phyloP scores from a whole-genome alignment of 108 stramenopile genomes.

The Fragilaria radians region DNA sequence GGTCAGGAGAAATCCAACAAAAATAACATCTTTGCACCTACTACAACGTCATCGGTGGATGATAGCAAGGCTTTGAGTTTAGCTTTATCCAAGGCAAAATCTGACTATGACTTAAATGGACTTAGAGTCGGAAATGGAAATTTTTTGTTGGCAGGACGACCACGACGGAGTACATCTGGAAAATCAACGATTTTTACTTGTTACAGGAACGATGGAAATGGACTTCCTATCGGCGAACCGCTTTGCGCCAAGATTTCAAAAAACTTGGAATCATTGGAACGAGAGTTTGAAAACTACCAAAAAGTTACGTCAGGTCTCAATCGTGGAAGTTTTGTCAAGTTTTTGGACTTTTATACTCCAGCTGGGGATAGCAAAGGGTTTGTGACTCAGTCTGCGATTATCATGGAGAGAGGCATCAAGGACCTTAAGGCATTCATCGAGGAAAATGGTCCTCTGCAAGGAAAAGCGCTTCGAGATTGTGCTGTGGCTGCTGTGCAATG shows the following conservation, averaged over 20 bases:
- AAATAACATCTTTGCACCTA: background rate
- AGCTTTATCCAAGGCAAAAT: conserved; percentile 24
- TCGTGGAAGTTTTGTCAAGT: conserved; percentile 35
- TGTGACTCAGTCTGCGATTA: conserved; percentile 27
- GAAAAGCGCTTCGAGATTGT: conserved; percentile 42
- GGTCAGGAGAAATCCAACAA: background rate
- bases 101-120: conserved; percentile 33
- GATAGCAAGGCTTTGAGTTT: conserved; percentile 23
- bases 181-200: conserved; percentile 43
- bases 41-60: conserved; percentile 8
- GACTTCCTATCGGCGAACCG: conserved; percentile 31
- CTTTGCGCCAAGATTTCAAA: conserved; percentile 38
- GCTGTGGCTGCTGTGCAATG: conserved; percentile 39
- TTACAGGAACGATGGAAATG: conserved; percentile 37
- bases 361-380: conserved; percentile 26
- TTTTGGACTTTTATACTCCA: conserved; percentile 22
- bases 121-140: conserved; percentile 48
- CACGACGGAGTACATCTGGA: conserved; percentile 54
- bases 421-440: conserved; percentile 46
- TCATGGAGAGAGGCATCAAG: conserved; percentile 46
- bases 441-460: conserved; percentile 30
- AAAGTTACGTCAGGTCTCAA: conserved; percentile 32
- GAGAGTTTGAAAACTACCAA: conserved; percentile 32
- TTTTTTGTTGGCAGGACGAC: conserved; percentile 42
- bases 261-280: conserved; percentile 62